Percentiles rank a stretch among this genome's conserved stretches.
Evolutionary conservation across 1,139 yeast species (phyloP).

Genomic region (Pichia sp.): DNA sequence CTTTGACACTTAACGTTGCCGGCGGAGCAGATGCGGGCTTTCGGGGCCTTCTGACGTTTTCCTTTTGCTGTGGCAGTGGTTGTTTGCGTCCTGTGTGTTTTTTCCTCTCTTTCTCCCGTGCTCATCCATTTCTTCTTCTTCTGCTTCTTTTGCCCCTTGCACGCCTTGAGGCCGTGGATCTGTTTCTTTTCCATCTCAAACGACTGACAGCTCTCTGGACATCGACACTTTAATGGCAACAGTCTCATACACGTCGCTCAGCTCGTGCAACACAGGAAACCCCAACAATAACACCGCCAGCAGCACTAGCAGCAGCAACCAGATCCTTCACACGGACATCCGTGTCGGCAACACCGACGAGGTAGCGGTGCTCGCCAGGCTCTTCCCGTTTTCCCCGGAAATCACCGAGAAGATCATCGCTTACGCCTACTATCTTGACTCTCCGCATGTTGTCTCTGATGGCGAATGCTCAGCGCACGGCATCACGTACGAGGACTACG

Average conservation of each 20-base stretch:
- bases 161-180: neutral
- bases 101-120: neutral
- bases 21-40: neutral
- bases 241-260: conserved; percentile 2
- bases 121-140: neutral
- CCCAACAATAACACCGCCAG: neutral
- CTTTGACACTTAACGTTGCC: neutral
- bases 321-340: conserved; percentile 5
- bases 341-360: conserved; percentile 3
- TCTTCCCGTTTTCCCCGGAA: conserved; percentile 25
- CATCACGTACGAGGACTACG: neutral
- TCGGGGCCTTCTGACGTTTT: neutral
- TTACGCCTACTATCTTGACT: conserved; percentile 29
- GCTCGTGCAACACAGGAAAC: neutral
- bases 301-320: neutral
- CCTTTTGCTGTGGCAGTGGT: no score
- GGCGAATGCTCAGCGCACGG: neutral
- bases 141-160: neutral
- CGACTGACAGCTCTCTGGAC: neutral
- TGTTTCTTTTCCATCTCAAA: neutral
- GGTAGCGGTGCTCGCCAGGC: neutral
- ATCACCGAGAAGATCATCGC: conserved; percentile 31
- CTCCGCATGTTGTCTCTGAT: conserved; percentile 17
- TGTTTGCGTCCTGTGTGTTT: neutral
- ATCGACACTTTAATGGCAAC: conserved; percentile 9